Evolutionary conservation across 2,329 filamentous ascomycete species (phyloP), one percentile per base, ranked within the genome.

Genomic region (Colletotrichum melonis): DNA sequence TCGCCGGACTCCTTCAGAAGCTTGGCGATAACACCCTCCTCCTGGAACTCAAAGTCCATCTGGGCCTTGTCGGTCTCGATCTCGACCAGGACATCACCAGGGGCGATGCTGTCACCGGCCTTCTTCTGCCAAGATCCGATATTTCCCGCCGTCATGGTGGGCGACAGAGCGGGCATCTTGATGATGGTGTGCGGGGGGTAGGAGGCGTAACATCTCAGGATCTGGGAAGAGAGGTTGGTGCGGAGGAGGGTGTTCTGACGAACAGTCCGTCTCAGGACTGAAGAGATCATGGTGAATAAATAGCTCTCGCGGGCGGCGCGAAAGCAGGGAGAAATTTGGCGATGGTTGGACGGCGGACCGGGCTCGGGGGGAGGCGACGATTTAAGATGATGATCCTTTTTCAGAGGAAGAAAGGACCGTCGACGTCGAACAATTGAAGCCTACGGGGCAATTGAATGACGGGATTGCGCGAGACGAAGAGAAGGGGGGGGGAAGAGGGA

Each of bases 11-110:
- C 94, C 87, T 95, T 97, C 81, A 99, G 88, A 76, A 98, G 90
- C 90, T 98, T 98, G 80, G 97, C 96, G 78, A 99, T 89, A 74
- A 97, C 90, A 88, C 96, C 97, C 83, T 98, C 97, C 81, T 99
- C 97, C 86, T 99, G 97, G 86, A 97, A 98, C 86, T 99, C 97
- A 84, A 99, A 98, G 88, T 99, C 97, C 97, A 99, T 99, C 88
- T 98, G 97, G 76, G 97, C 97, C 90, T 99, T 99, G 87, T 99
- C 97, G 79, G 97, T 99, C 90, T 99, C 97, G 80, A 98, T 98
- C 89, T 98, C 95, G 78, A 98, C 95, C 78, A 99, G 88, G 59
- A 99, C 97, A 83, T 99, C 97, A 83, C 97, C 97, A 65, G 97
- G 95, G 72, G 91, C 88, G 83, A 99, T 92, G 75, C 88, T 81